Base-by-base conservation (phyloP, 2,329 filamentous ascomycete genomes). In the Pleoardoris graminearum region DNA sequence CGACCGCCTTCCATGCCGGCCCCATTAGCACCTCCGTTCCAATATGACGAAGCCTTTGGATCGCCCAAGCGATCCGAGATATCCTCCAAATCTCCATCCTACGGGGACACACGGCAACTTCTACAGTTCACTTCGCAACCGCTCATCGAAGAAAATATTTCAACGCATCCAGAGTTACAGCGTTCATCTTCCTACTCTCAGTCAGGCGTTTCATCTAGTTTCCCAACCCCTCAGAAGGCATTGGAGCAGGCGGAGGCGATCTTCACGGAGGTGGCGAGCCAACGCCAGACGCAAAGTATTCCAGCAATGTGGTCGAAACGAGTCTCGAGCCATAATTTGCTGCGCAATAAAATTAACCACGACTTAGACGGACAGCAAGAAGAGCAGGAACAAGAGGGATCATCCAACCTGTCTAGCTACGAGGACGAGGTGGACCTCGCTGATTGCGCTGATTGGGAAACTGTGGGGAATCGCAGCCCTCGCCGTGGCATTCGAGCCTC, bases 371-470 rank as follows among this genome's bases (percentile, higher is more conserved):
- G 43, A 14, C 47, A 46, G 14, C 29, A 59, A 38, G 37, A 45
- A 14, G 48, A 46, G 14, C 29, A 59, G 36, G 37, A 56, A 25
- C 32, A 23, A 25, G 39, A 35, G 4, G 22, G 37, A 11, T 29
- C 22, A 14, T 38, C 22, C 12, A 29, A 17, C 10, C n/a, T 44
- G n/a, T 23, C 19, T 25, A 32, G 22, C 7, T 48, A 32, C 37
- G 46, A 33, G 29, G 43, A 48, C 2, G 49, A 62, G 23, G 57
- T 59, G 7, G 62, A 66, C 2, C 63, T 58, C 19, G 61, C 54
- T 10, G 72, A 74, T 33, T 62, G 57, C 19, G 61, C 54, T 8
- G 72, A 74, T 33, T 74, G 72, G 72, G 69, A 73, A 35, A 74
- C 71, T 2, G 49, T 72, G 22, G 65, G 38, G 8, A 59, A 59